Conservation (phyloP, 1,284 basidiomycete genomes). For the Trichosporon inkin region DNA sequence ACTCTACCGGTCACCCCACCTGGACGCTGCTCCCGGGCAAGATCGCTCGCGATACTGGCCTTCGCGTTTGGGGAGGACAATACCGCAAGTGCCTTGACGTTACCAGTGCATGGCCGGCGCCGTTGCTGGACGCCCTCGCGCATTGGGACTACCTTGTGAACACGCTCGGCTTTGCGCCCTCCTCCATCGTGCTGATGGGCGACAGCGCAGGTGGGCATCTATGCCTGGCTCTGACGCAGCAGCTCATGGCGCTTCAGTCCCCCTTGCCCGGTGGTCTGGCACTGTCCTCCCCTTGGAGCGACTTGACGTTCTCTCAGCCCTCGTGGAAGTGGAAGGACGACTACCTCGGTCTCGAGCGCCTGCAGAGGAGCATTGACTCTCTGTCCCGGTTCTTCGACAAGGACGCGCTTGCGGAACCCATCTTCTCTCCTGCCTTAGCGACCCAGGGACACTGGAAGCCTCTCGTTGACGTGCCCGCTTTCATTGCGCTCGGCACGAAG, state of each 20-base stretch:
- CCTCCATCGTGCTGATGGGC: conserved; percentile 17
- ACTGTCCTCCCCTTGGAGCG: conserved; percentile 58
- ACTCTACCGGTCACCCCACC: conserved; percentile 23
- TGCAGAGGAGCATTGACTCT: conserved; percentile 13
- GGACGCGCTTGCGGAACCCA: conserved; percentile 6
- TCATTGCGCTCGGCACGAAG: conserved; percentile 36
- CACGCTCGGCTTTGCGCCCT: conserved; percentile 16
- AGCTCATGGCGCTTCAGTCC: conserved; percentile 13
- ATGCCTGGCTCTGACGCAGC: conserved; percentile 16
- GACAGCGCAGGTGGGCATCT: conserved; percentile 25
- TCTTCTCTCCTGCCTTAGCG: conserved; percentile 30
- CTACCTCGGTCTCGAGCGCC: conserved; percentile 15
- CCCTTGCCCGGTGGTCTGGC: conserved; percentile 55
- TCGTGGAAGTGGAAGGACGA: conserved; percentile 17
- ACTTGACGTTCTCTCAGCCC: conserved; percentile 46
- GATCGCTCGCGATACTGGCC: conserved; percentile 13
- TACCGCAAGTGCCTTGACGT: conserved; percentile 21
- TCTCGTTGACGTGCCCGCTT: conserved; percentile 25
- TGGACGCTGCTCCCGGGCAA: conserved; percentile 16
- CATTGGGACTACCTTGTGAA: conserved; percentile 19
- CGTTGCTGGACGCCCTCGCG: conserved; percentile 24
- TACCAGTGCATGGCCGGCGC: conserved; percentile 16
- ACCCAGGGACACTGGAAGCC: conserved; percentile 20
- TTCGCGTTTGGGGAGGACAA: conserved; percentile 17
- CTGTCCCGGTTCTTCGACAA: conserved; percentile 23